These are phyloP conservation scores for Pascua sp. DNA, from an alignment of 1,284 basidiomycete species.

Conservation along the genomic window DNA sequence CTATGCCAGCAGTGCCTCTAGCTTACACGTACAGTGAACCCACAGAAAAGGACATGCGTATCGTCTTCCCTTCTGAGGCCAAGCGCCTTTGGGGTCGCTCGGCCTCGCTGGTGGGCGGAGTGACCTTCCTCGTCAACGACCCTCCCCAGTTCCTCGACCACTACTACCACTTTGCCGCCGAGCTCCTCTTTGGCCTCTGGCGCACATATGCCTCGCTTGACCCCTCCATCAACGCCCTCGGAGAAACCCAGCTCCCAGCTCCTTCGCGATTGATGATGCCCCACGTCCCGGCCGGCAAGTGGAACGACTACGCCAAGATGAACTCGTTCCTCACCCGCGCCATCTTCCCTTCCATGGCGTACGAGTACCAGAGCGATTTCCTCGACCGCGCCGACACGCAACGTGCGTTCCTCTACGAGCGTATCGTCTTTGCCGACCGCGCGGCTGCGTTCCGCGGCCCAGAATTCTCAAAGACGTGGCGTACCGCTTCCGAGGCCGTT, in stretches of 20 bases:
- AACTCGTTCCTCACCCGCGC: slow-evolving; percentile 68
- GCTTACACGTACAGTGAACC: slow-evolving; percentile 52
- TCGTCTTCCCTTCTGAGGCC: slow-evolving; percentile 68
- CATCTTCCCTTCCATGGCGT: slow-evolving; percentile 65
- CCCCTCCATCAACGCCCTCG: slow-evolving; percentile 60
- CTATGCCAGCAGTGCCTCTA: background rate
- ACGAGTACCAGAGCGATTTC: slow-evolving; percentile 58
- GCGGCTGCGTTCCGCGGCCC: slow-evolving; percentile 70
- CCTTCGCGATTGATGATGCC: slow-evolving; percentile 70
- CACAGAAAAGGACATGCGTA: slow-evolving; percentile 68
- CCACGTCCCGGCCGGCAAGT: slow-evolving; percentile 66
- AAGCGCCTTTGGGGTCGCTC: slow-evolving; percentile 61
- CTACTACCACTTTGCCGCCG: slow-evolving; percentile 66
- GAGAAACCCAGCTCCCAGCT: slow-evolving; percentile 62
- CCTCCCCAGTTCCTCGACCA: slow-evolving; percentile 70
- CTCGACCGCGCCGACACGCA: slow-evolving; percentile 61
- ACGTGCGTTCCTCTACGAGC: slow-evolving; percentile 71
- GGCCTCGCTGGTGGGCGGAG: slow-evolving; percentile 44
- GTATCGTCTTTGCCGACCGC: slow-evolving; percentile 76
- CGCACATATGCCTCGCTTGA: slow-evolving; percentile 78
- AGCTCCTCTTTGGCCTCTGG: slow-evolving; percentile 85
- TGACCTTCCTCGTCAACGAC: slow-evolving; percentile 64
- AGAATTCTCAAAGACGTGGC: slow-evolving; percentile 65
- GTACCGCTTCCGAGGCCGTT: slow-evolving; percentile 70
- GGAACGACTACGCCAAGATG: slow-evolving; percentile 75